Evolutionary conservation across 129 eudicot genomes (phyloP).

Genomic region (Silybum marianum): DNA sequence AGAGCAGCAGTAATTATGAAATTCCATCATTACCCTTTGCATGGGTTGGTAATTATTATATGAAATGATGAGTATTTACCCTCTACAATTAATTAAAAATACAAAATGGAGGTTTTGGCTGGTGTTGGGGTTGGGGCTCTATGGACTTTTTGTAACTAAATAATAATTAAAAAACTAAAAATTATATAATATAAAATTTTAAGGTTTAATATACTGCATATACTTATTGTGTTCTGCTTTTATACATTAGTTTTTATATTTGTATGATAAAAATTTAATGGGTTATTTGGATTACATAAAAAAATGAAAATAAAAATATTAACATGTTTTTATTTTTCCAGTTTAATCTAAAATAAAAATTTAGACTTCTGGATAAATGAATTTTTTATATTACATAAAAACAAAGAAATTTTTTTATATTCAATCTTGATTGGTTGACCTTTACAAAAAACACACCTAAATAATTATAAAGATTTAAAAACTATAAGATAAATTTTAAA

Average conservation of each 20-base stretch:
- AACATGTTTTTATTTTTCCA: too few relatives aligned
- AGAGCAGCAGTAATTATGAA: conserved; percentile 43
- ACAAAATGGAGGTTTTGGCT: conserved; percentile 33
- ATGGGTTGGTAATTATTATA: conserved; percentile 46
- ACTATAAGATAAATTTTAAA: not conserved
- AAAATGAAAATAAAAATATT: too few relatives aligned
- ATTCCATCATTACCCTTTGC: conserved; percentile 52
- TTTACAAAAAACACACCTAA: not conserved
- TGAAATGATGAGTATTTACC: conserved; percentile 42
- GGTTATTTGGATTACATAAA: too few relatives aligned
- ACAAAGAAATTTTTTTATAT: too few relatives aligned
- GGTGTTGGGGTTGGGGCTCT: conserved; percentile 48
- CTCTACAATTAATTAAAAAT: conserved; percentile 33
- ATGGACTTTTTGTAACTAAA: conserved; percentile 17
- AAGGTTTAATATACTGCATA: not conserved
- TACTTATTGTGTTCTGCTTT: not conserved
- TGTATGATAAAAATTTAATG: not conserved
- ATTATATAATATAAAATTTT: not conserved
- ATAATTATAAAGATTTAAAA: not conserved
- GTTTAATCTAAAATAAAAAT: too few relatives aligned
- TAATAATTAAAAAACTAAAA: not conserved
- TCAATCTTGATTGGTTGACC: too few relatives aligned
- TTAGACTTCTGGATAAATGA: too few relatives aligned
- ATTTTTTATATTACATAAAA: too few relatives aligned
- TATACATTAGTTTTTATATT: not conserved